A percentile compares a stretch with the other conserved stretches of the same genome.
Conservation (phyloP, 2,329 filamentous ascomycete species). For the Thermothelomyces thermophilus region DNA sequence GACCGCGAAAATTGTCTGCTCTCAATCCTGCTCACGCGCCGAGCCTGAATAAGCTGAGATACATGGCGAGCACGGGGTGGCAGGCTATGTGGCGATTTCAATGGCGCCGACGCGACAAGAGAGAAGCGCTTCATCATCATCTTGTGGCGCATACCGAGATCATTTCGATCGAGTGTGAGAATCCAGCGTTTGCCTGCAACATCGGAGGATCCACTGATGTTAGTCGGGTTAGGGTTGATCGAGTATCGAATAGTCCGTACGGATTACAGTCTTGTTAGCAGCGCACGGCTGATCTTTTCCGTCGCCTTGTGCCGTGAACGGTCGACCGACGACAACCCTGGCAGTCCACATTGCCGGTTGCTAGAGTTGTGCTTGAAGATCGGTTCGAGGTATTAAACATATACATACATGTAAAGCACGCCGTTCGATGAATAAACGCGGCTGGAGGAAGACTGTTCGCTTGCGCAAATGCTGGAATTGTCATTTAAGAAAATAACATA, state of each 20-base stretch:
- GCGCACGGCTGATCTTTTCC: conserved; percentile 16
- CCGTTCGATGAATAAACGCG: no score
- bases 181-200: neutral
- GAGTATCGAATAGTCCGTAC: no score
- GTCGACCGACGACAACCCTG: no score
- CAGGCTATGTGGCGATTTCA: conserved; percentile 11
- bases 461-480: no score
- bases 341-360: no score
- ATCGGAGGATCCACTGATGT: conserved; percentile 1
- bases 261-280: no score
- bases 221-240: neutral
- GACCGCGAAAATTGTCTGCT: conserved; percentile 18
- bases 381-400: no score
- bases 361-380: no score
- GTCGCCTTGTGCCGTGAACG: no score
- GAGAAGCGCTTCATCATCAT: conserved; percentile 15
- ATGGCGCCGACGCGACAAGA: conserved; percentile 2
- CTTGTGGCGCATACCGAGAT: conserved; percentile 11
- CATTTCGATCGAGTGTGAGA: neutral
- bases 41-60: conserved; percentile 1
- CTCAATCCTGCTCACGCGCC: conserved; percentile 15
- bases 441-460: no score
- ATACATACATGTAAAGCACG: no score
- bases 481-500: no score
- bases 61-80: conserved; percentile 7